A percentile compares a stretch with the other conserved stretches of the same genome.
phyloP scores from a whole-genome alignment of 228 moss, liverwort and hornwort species.

The Sphagnum magellanicum region DNA sequence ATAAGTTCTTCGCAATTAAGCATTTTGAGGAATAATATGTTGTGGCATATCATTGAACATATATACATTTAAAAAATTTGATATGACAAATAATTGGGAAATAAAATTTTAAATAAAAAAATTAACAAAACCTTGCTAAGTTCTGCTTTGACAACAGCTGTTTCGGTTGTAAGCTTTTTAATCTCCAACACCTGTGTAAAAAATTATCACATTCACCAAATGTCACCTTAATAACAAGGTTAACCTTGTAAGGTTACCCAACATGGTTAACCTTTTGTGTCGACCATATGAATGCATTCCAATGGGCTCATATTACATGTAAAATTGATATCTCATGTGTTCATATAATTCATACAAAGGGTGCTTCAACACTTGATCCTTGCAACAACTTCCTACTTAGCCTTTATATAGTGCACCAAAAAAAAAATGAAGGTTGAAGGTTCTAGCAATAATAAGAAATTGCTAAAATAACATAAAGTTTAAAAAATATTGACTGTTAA shows the following conservation, averaged over 20 bases:
- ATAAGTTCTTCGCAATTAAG: not conserved
- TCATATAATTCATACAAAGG: too few species aligned
- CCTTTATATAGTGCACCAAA: not conserved
- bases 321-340: not conserved
- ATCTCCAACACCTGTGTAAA: conserved; percentile 47
- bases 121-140: conserved; percentile 62
- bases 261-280: too few species aligned
- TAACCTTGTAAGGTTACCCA: not conserved
- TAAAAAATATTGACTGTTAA: not conserved
- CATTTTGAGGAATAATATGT: too few species aligned
- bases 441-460: too few species aligned
- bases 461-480: too few species aligned
- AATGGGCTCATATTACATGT: not conserved
- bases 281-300: not conserved
- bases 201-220: not conserved
- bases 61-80: not conserved
- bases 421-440: too few species aligned
- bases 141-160: conserved; percentile 69
- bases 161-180: conserved; percentile 69
- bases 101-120: not conserved
- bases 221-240: not conserved
- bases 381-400: not conserved
- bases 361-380: too few species aligned
- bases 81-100: not conserved
- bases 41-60: too few species aligned